These are phyloP conservation scores for Poronia punctata DNA, from an alignment of 495 filamentous ascomycete species.

Conservation along the genomic window DNA sequence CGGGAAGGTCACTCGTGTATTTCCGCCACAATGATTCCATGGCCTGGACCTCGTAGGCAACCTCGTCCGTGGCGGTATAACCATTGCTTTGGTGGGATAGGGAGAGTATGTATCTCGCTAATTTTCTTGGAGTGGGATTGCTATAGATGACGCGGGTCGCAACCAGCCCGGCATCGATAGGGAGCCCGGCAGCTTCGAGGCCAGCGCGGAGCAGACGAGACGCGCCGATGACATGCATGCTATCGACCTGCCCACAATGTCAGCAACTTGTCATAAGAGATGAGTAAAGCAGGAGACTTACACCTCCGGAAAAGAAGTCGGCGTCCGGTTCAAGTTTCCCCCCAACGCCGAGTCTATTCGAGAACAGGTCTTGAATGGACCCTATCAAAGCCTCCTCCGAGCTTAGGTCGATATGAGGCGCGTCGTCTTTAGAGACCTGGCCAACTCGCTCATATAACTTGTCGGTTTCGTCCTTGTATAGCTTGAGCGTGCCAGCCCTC, in stretches of 20 bases:
- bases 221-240: slow-evolving; percentile 41
- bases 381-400: slow-evolving; percentile 22
- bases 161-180: slow-evolving; percentile 21
- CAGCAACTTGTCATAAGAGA: slow-evolving; percentile 19
- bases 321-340: slow-evolving; percentile 26
- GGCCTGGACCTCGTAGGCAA: slow-evolving; percentile 18
- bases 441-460: slow-evolving; percentile 33
- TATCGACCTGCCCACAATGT: slow-evolving; percentile 41
- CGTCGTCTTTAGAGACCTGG: slow-evolving; percentile 11
- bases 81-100: slow-evolving; percentile 8
- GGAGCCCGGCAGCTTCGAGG: slow-evolving; percentile 23
- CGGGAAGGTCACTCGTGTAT: slow-evolving; percentile 29
- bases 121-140: slow-evolving; percentile 28
- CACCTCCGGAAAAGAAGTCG: slow-evolving; percentile 37
- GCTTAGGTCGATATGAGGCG: slow-evolving; percentile 23
- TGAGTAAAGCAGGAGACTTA: background rate
- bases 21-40: slow-evolving; percentile 32
- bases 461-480: slow-evolving; percentile 50
- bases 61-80: background rate
- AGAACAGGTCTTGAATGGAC: slow-evolving; percentile 32
- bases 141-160: slow-evolving; percentile 33
- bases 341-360: slow-evolving; percentile 18
- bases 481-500: slow-evolving; percentile 35
- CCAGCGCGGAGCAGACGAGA: slow-evolving; percentile 29
- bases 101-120: slow-evolving; percentile 27